These are phyloP conservation scores for Xylariomycetidae sp. DNA, from an alignment of 2,329 filamentous ascomycete genomes.

Conservation along the genomic window DNA sequence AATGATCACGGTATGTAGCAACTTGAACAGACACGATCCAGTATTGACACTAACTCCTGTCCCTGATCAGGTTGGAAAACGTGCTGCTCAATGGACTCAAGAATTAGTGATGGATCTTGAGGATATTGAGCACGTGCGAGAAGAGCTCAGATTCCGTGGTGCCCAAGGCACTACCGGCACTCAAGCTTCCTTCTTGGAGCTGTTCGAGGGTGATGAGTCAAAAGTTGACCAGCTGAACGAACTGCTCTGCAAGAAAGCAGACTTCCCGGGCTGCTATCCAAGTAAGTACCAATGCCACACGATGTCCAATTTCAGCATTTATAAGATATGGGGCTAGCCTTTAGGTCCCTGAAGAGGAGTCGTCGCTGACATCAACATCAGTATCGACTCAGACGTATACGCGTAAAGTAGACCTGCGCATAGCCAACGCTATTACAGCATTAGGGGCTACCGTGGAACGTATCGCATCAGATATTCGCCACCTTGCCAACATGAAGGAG, in stretches of 20 bases:
- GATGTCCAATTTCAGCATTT: neutral
- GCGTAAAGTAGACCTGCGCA: slow-evolving; percentile 74
- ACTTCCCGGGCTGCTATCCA: slow-evolving; percentile 46
- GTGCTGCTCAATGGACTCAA: slow-evolving; percentile 69
- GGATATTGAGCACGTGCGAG: slow-evolving; percentile 64
- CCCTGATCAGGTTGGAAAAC: slow-evolving; percentile 62
- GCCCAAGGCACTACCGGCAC: slow-evolving; percentile 60
- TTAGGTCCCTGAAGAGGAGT: no score
- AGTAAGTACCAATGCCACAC: neutral
- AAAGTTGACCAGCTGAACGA: slow-evolving; percentile 53
- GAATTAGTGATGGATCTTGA: slow-evolving; percentile 72
- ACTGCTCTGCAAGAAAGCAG: slow-evolving; percentile 49
- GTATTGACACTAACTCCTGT: slow-evolving; percentile 59
- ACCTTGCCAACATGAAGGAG: slow-evolving; percentile 73
- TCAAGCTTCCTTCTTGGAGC: slow-evolving; percentile 67
- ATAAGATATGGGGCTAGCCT: no score
- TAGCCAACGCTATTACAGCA: slow-evolving; percentile 76
- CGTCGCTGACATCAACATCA: no score
- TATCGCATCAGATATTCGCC: slow-evolving; percentile 70
- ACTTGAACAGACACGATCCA: neutral
- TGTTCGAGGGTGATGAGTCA: slow-evolving; percentile 41
- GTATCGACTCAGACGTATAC: no score
- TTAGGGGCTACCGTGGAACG: slow-evolving; percentile 76
- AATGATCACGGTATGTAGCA: slow-evolving; percentile 50
- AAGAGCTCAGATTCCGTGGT: slow-evolving; percentile 65